A percentile compares a stretch with the other conserved stretches of the same genome.
Conservation (phyloP, 306 rosid species). For the Mucuna pruriens region DNA sequence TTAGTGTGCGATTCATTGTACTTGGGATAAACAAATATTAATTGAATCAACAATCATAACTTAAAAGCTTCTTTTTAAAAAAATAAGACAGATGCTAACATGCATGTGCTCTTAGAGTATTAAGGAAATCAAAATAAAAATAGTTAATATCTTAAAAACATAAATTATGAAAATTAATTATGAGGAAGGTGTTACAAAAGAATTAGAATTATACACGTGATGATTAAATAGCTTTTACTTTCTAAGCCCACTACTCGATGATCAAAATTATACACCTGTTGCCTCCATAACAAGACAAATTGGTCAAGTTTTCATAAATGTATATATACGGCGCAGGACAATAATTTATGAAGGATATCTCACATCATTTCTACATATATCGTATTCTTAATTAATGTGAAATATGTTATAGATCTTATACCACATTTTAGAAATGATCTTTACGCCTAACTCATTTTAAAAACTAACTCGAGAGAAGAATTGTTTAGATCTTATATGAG, state of each 20-base stretch:
- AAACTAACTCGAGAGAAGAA: too few relatives aligned
- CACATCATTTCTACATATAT: too few relatives aligned
- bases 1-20: constrained; percentile 36
- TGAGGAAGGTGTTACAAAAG: background rate
- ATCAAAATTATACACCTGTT: constrained; percentile 13
- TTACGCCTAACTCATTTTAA: too few relatives aligned
- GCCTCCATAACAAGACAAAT: constrained; percentile 23
- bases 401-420: too few relatives aligned
- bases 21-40: constrained; percentile 25
- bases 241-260: constrained; percentile 16
- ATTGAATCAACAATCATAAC: constrained; percentile 25
- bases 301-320: background rate
- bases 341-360: background rate
- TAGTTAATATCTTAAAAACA: background rate
- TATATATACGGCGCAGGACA: background rate
- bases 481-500: too few relatives aligned
- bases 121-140: background rate
- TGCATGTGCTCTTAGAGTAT: background rate
- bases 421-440: too few relatives aligned
- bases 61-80: background rate
- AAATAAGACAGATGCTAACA: background rate
- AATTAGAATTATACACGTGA: background rate
- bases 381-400: too few relatives aligned
- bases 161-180: background rate
- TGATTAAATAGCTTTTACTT: constrained; percentile 30